Percentiles rank a stretch among this genome's conserved stretches.
phyloP scores from a whole-genome alignment of 2,329 filamentous ascomycete genomes.

The Acarospora socialis region DNA sequence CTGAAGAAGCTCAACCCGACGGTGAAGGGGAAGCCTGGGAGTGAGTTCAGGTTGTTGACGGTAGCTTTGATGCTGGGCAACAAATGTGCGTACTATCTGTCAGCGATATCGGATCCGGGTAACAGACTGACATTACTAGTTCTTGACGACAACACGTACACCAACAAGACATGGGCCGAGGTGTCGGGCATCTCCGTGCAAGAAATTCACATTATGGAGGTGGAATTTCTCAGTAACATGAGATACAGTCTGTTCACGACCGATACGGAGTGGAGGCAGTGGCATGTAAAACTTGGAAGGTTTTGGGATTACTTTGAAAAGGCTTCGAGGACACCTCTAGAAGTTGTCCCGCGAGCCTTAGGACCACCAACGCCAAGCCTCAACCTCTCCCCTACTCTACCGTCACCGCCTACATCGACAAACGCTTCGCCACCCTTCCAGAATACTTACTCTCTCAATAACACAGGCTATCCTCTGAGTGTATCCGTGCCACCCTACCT shows the following conservation, averaged over 20 bases:
- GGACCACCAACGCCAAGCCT: conserved; percentile 21
- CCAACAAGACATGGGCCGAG: conserved; percentile 98
- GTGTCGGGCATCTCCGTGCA: conserved; percentile 86
- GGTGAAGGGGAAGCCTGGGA: conserved; percentile 82
- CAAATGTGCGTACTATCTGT: conserved; percentile 53
- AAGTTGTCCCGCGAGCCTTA: conserved; percentile 22
- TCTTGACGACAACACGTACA: conserved; percentile 96
- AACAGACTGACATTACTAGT: conserved; percentile 36
- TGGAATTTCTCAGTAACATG: conserved; percentile 99
- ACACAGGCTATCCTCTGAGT: conserved; percentile 7
- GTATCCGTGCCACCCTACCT: conserved; percentile 20
- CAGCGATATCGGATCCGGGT: not conserved
- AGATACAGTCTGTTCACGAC: conserved; percentile 84
- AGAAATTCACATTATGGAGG: conserved; percentile 98
- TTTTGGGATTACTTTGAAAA: conserved; percentile 74
- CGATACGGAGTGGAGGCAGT: conserved; percentile 70
- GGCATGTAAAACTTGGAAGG: conserved; percentile 68
- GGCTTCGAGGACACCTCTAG: conserved; percentile 38
- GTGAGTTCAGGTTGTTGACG: conserved; percentile 82
- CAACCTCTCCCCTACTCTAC: conserved; percentile 27
- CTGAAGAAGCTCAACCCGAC: conserved; percentile 79
- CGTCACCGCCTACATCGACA: conserved; percentile 36
- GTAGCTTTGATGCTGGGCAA: conserved; percentile 96
- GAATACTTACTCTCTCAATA: conserved; percentile 3
- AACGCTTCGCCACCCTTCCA: conserved; percentile 35